A percentile compares a stretch with the other conserved stretches of the same genome.
phyloP scores from a whole-genome alignment of 805 yeast species.

The Cyberlindnera mycetangii region DNA sequence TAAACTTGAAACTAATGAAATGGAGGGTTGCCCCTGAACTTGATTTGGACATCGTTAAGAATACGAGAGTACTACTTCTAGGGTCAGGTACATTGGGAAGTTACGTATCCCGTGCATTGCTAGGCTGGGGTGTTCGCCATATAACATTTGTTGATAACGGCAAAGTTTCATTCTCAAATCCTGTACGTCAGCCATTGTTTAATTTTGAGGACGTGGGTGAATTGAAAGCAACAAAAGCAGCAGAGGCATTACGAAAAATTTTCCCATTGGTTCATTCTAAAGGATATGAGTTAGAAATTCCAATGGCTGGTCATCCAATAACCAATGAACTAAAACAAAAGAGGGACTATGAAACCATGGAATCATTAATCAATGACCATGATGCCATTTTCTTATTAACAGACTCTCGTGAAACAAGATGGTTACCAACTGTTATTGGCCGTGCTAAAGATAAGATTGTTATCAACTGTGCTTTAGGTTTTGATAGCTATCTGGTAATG shows the following conservation, averaged over 20 bases:
- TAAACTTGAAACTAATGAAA: slow-evolving; percentile 89
- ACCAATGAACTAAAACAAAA: slow-evolving; percentile 50
- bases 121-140: slow-evolving; percentile 93
- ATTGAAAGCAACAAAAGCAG: slow-evolving; percentile 78
- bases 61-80: slow-evolving; percentile 66
- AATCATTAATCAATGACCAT: slow-evolving; percentile 54
- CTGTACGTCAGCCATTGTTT: slow-evolving; percentile 90
- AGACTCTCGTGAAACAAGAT: slow-evolving; percentile 94
- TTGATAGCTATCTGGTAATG: slow-evolving; percentile 91
- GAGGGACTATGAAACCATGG: slow-evolving; percentile 50
- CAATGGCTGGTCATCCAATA: slow-evolving; percentile 94
- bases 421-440: slow-evolving; percentile 93
- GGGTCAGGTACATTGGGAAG: slow-evolving; percentile 98
- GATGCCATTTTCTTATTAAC: slow-evolving; percentile 79
- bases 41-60: slow-evolving; percentile 61
- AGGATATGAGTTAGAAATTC: slow-evolving; percentile 73
- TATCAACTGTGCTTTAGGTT: slow-evolving; percentile 91
- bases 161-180: slow-evolving; percentile 85
- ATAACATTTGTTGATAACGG: slow-evolving; percentile 92
- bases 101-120: slow-evolving; percentile 76
- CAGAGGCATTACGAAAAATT: slow-evolving; percentile 62
- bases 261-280: slow-evolving; percentile 71
- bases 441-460: slow-evolving; percentile 66
- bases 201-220: slow-evolving; percentile 76
- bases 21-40: slow-evolving; percentile 91